A percentile compares a stretch with the other conserved stretches of the same genome.
Evolutionary conservation across 176 grass and related monocot species (phyloP).

Genomic region (Puya raimondii): DNA sequence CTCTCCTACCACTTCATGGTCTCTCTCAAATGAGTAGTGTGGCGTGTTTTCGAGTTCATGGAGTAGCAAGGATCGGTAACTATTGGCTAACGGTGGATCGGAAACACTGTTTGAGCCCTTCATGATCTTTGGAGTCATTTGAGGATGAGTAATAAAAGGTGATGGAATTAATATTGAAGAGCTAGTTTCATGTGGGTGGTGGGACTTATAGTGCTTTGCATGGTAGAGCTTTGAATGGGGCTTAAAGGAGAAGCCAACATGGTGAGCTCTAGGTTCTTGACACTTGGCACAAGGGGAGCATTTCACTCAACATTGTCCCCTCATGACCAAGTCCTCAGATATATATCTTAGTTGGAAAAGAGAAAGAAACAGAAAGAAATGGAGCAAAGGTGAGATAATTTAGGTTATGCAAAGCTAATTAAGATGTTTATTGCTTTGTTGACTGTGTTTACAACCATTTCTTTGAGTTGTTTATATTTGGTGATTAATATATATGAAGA

Average conservation of each 20-base stretch:
- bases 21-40: neutral
- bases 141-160: neutral
- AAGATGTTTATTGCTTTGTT: neutral
- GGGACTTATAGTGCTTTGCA: neutral
- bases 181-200: neutral
- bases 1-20: conserved; percentile 5
- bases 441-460: neutral
- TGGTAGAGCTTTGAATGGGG: neutral
- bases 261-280: neutral
- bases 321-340: neutral
- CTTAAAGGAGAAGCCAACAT: neutral
- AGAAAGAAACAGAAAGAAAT: neutral
- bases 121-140: neutral
- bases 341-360: neutral
- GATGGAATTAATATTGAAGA: neutral
- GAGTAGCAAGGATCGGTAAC: neutral
- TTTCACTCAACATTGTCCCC: neutral
- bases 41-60: neutral
- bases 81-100: neutral
- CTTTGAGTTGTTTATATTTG: neutral
- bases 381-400: neutral
- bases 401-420: neutral
- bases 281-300: neutral
- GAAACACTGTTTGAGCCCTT: neutral
- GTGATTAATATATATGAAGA: neutral